phyloP scores from a whole-genome alignment of 495 filamentous ascomycete genomes.

The Extremus antarcticus region DNA sequence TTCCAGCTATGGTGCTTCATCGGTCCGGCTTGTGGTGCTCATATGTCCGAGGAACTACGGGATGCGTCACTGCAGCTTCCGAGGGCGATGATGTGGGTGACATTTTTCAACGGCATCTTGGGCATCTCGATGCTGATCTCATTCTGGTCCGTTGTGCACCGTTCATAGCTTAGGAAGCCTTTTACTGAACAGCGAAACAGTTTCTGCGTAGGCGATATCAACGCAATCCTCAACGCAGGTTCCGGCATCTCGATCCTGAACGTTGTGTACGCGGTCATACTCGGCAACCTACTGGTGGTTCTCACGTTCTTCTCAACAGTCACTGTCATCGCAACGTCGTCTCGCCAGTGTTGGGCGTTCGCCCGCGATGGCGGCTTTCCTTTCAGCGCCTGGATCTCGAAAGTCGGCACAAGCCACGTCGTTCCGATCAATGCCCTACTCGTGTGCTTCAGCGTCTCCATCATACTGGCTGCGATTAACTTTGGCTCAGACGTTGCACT shows the following conservation, averaged over 20 bases:
- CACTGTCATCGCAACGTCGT: slow-evolving; percentile 27
- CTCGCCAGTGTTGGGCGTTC: slow-evolving; percentile 22
- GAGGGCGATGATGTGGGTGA: slow-evolving; percentile 24
- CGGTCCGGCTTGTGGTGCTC: slow-evolving; percentile 25
- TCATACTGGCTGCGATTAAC: slow-evolving; percentile 45
- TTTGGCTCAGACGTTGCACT: slow-evolving; percentile 47
- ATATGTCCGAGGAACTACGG: slow-evolving; percentile 31
- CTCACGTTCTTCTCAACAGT: slow-evolving; percentile 26
- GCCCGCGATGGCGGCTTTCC: slow-evolving; percentile 16
- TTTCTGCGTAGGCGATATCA: slow-evolving; percentile 36
- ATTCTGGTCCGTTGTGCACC: no score
- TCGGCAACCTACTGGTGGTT: slow-evolving; percentile 27
- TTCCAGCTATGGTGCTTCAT: slow-evolving; percentile 30
- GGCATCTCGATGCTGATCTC: slow-evolving; percentile 22
- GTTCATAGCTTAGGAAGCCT: no score
- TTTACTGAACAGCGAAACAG: slow-evolving; percentile 36
- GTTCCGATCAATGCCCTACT: slow-evolving; percentile 16
- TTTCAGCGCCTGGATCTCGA: not conserved
- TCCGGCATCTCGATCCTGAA: not conserved
- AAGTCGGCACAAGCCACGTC: slow-evolving; percentile 15
- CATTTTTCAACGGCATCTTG: slow-evolving; percentile 24
- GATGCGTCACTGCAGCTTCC: slow-evolving; percentile 25
- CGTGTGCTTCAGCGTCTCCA: not conserved
- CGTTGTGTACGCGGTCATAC: no score
- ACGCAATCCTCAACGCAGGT: slow-evolving; percentile 3